Conservation (phyloP, 345 rosid genomes). For the Camelina sativa region DNA sequence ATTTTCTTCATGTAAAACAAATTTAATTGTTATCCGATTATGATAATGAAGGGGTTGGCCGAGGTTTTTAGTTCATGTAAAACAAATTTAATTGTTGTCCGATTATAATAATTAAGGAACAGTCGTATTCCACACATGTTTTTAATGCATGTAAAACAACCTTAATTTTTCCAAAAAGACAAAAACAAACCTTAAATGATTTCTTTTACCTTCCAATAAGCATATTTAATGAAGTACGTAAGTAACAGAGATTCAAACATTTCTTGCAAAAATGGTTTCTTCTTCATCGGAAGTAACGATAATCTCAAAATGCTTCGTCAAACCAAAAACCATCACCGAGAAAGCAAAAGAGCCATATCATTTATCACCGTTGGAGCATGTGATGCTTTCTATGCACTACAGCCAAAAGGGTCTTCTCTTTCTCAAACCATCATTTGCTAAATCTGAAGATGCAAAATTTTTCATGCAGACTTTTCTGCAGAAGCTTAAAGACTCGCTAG, state of each 20-base stretch:
- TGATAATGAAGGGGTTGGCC: too few relatives aligned
- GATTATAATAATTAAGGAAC: too few relatives aligned
- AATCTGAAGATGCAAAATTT: conserved; percentile 16
- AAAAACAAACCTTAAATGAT: too few relatives aligned
- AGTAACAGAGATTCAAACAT: background rate
- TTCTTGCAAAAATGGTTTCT: conserved; percentile 27
- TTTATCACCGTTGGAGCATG: conserved; percentile 59
- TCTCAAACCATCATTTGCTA: conserved; percentile 50
- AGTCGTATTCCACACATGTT: too few relatives aligned
- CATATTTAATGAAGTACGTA: too few relatives aligned
- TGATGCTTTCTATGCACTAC: conserved; percentile 55
- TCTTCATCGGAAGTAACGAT: conserved; percentile 35
- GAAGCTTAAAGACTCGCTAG: conserved; percentile 57
- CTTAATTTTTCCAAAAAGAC: too few relatives aligned
- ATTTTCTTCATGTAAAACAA: too few relatives aligned
- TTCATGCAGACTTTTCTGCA: conserved; percentile 50
- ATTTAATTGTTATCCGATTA: too few relatives aligned
- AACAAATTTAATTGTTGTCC: too few relatives aligned
- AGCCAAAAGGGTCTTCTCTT: conserved; percentile 74
- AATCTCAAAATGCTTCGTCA: conserved; percentile 61
- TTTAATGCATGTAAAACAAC: too few relatives aligned
- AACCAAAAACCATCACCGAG: conserved; percentile 48
- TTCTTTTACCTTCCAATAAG: too few relatives aligned
- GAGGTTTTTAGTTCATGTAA: too few relatives aligned
- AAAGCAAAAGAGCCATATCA: conserved; percentile 51